Conservation (phyloP, 2,329 filamentous ascomycete species). For the Plectosphaerella sp. region DNA sequence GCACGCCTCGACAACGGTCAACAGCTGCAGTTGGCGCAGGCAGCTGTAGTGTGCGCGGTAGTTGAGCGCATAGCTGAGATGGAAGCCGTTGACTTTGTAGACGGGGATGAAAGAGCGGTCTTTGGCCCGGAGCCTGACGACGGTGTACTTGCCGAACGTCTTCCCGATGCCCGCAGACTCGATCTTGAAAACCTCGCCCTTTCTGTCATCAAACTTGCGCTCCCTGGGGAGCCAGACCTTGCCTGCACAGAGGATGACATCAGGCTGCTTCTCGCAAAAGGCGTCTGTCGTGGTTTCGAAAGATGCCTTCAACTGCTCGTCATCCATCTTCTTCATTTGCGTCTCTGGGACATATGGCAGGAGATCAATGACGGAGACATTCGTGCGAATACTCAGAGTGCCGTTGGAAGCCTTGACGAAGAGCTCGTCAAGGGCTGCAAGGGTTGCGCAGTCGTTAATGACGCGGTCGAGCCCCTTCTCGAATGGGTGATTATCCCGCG, state of each 20-base stretch:
- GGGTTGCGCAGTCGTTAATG: slow-evolving; percentile 11
- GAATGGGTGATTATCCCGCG: slow-evolving; percentile 12
- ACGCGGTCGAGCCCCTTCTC: slow-evolving; percentile 10
- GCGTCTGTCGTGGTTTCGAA: neutral
- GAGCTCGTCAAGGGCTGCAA: slow-evolving; percentile 6
- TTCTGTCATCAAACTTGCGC: neutral
- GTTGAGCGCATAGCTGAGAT: slow-evolving; percentile 13
- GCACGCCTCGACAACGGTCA: slow-evolving; percentile 7
- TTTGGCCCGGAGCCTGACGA: neutral
- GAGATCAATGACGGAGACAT: slow-evolving; percentile 9
- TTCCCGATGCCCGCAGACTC: slow-evolving; percentile 7
- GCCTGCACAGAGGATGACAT: slow-evolving; percentile 11
- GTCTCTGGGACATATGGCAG: slow-evolving; percentile 6
- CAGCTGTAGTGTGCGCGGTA: slow-evolving; percentile 8
- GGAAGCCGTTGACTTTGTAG: slow-evolving; percentile 11
- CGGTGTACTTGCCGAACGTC: slow-evolving; percentile 2
- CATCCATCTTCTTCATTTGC: neutral
- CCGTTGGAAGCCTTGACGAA: slow-evolving; percentile 7
- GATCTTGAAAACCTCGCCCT: slow-evolving; percentile 8
- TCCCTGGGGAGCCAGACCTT: slow-evolving; percentile 2
- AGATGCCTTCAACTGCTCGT: neutral
- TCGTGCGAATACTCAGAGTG: slow-evolving; percentile 4
- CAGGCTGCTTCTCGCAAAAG: slow-evolving; percentile 8
- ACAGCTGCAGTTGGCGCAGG: slow-evolving; percentile 8
- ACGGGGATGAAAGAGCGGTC: neutral